A percentile compares a stretch with the other conserved stretches of the same genome.
phyloP scores from a whole-genome alignment of 495 filamentous ascomycete genomes.

The Melanomma pulvis-pyrius region DNA sequence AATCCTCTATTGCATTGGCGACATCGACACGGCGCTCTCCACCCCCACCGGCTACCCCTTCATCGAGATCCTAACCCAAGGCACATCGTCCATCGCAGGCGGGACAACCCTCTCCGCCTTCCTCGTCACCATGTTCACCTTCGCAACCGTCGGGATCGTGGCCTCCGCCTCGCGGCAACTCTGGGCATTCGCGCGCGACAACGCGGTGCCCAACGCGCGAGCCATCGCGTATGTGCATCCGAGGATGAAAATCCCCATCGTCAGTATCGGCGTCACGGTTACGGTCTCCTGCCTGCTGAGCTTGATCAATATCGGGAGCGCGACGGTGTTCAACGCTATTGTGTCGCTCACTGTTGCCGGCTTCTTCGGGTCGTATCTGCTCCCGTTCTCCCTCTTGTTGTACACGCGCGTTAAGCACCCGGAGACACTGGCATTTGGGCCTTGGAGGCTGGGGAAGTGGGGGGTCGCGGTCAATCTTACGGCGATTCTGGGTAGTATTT shows the following conservation, averaged over 20 bases:
- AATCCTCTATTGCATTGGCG: conserved; percentile 15
- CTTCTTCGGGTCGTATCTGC: conserved; percentile 26
- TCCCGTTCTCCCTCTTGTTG: conserved; percentile 21
- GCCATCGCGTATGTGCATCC: conserved; percentile 9
- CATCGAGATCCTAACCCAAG: conserved; percentile 2
- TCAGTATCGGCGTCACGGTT: conserved; percentile 16
- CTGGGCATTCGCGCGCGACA: conserved; percentile 31
- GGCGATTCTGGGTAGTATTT: conserved; percentile 17
- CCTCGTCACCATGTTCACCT: conserved; percentile 50
- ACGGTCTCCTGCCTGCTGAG: conserved; percentile 11
- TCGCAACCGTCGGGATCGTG: conserved; percentile 41
- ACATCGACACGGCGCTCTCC: conserved; percentile 6
- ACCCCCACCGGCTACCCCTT: not conserved
- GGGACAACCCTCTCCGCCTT: conserved; percentile 44
- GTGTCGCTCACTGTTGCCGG: conserved; percentile 11
- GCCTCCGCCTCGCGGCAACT: conserved; percentile 23
- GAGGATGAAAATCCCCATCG: conserved; percentile 6
- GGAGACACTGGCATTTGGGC: conserved; percentile 28
- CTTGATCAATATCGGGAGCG: conserved; percentile 18
- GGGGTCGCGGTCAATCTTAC: conserved; percentile 25
- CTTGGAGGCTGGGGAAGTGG: conserved; percentile 20
- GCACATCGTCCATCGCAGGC: conserved; percentile 1
- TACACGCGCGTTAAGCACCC: conserved; percentile 1
- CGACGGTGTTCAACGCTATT: conserved; percentile 19
- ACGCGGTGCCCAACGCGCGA: conserved; percentile 18